A percentile compares a stretch with the other conserved stretches of the same genome.
phyloP scores from a whole-genome alignment of 352 stramenopile genomes.

The Globisporangium rhizosaccharum region DNA sequence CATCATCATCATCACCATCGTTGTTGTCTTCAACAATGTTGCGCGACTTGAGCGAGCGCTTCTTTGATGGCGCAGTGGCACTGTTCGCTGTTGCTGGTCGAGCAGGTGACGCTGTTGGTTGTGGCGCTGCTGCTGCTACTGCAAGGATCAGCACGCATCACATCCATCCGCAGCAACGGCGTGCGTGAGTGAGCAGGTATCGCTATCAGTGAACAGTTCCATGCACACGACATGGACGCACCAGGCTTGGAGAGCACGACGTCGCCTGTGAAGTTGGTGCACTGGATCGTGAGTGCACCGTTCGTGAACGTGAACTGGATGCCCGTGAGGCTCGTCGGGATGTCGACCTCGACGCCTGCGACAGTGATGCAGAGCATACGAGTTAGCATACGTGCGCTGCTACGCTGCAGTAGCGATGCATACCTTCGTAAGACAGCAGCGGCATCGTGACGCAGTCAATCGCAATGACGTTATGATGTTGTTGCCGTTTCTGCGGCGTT shows the following conservation, averaged over 20 bases:
- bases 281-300: constrained; percentile 63
- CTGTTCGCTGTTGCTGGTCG: background rate
- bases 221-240: constrained; percentile 3
- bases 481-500: too few relatives aligned
- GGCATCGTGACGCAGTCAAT: constrained; percentile 29
- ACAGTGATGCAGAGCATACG: background rate
- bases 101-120: too few relatives aligned
- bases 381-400: background rate
- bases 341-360: constrained; percentile 61
- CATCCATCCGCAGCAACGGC: background rate
- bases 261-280: constrained; percentile 62
- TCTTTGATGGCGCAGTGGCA: constrained; percentile 29
- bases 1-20: constrained; percentile 33
- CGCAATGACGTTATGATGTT: too few relatives aligned
- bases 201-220: background rate
- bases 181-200: background rate
- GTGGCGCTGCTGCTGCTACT: background rate
- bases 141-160: background rate
- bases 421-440: constrained; percentile 69
- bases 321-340: constrained; percentile 47
- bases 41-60: constrained; percentile 43
- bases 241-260: constrained; percentile 59
- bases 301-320: constrained; percentile 62
- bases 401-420: constrained; percentile 1
- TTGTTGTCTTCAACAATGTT: constrained; percentile 21